Conservation (phyloP, 176 grass and related monocot species). For the Miscanthus lutarioriparius region DNA sequence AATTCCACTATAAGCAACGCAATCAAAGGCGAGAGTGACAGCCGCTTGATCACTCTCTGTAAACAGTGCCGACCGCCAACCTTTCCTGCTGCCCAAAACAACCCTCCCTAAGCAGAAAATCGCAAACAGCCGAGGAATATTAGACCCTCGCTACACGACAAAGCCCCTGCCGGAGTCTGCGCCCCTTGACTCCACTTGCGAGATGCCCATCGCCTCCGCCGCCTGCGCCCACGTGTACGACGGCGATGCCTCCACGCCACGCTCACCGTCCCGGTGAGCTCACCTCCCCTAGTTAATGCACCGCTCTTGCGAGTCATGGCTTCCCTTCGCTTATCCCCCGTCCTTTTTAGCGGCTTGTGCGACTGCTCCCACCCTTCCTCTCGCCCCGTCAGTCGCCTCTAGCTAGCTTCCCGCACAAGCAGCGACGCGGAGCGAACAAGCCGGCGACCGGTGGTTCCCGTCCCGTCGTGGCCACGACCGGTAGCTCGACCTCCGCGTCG, state of each 20-base stretch:
- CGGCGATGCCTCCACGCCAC: slow-evolving; percentile 36
- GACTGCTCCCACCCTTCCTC: slow-evolving; percentile 7
- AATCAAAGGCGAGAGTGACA: slow-evolving; percentile 40
- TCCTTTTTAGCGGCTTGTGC: slow-evolving; percentile 20
- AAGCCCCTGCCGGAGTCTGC: slow-evolving; percentile 31
- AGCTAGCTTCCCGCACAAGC: slow-evolving; percentile 2
- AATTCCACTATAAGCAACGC: slow-evolving; percentile 8
- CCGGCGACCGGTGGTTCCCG: slow-evolving; percentile 38
- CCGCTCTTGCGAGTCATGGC: slow-evolving; percentile 2
- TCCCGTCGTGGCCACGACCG: slow-evolving; percentile 15
- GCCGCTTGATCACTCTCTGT: neutral
- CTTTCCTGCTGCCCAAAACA: neutral
- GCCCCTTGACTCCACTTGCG: slow-evolving; percentile 37
- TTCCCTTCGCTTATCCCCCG: neutral
- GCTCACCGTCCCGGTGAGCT: slow-evolving; percentile 32
- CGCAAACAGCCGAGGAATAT: slow-evolving; percentile 19
- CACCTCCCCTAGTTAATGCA: slow-evolving; percentile 33
- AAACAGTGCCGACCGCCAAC: neutral
- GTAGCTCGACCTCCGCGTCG: slow-evolving; percentile 30
- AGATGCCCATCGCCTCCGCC: slow-evolving; percentile 53
- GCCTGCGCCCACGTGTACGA: slow-evolving; percentile 51
- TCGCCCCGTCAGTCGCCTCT: neutral
- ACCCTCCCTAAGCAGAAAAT: neutral
- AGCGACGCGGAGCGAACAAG: neutral
- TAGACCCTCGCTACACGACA: slow-evolving; percentile 54